A percentile compares a stretch with the other conserved stretches of the same genome.
Evolutionary conservation across 768 basidiomycete genomes (phyloP).

Genomic region (Boletus vinaceobasis): DNA sequence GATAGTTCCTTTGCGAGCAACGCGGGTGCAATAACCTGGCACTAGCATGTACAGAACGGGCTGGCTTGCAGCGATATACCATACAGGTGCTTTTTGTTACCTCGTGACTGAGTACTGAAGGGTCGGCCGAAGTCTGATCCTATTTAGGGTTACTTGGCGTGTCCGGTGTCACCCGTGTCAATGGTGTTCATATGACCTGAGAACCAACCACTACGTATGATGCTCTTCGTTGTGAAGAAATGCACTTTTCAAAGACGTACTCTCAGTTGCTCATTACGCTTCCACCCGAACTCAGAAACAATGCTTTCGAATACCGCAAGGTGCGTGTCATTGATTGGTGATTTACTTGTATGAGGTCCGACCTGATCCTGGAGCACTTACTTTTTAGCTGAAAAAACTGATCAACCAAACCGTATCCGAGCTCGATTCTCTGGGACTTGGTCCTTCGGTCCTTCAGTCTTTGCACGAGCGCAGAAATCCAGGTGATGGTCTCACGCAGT

Average conservation of each 20-base stretch:
- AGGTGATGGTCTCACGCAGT: neutral
- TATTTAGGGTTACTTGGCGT: neutral
- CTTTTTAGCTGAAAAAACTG: constrained; percentile 78
- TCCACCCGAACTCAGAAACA: constrained; percentile 72
- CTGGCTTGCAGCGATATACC: no score
- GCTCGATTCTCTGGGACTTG: constrained; percentile 65
- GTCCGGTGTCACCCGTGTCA: neutral
- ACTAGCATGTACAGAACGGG: no score
- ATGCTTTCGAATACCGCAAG: constrained; percentile 82
- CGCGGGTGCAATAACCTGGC: no score
- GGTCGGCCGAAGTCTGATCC: neutral
- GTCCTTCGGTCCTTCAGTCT: constrained; percentile 46
- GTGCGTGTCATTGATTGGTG: constrained; percentile 33
- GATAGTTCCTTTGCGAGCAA: no score
- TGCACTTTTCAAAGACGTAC: constrained; percentile 78
- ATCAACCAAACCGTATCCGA: constrained; percentile 82
- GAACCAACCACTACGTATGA: neutral
- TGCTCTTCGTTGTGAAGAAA: constrained; percentile 24
- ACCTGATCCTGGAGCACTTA: neutral
- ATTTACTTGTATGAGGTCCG: no score
- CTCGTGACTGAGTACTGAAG: no score
- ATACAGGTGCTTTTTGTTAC: no score
- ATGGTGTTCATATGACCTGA: neutral
- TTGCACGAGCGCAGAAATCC: constrained; percentile 29
- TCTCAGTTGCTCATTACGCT: constrained; percentile 58